phyloP scores from a whole-genome alignment of 768 basidiomycete genomes.

The Cyclocybe aegerita region DNA sequence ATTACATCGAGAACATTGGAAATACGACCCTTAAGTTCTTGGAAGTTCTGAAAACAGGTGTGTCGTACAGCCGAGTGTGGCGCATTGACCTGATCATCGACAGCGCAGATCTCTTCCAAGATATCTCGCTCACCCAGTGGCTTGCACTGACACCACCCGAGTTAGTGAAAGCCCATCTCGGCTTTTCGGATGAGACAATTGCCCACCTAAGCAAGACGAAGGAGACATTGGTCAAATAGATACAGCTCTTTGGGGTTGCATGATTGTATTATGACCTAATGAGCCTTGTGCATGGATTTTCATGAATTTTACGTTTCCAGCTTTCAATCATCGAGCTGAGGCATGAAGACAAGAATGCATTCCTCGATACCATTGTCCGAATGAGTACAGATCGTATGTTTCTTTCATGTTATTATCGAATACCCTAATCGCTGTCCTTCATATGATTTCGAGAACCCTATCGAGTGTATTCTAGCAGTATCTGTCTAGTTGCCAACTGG shows the following conservation, averaged over 20 bases:
- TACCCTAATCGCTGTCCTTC: too few species aligned
- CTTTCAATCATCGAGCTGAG: neutral
- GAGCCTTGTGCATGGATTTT: neutral
- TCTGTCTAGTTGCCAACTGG: slow-evolving; percentile 8
- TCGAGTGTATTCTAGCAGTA: too few species aligned
- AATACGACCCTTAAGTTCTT: slow-evolving; percentile 56
- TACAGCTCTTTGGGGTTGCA: neutral
- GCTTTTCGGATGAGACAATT: slow-evolving; percentile 50
- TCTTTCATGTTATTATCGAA: too few species aligned
- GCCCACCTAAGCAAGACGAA: slow-evolving; percentile 51
- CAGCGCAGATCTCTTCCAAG: slow-evolving; percentile 45
- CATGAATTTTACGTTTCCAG: neutral
- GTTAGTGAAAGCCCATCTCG: slow-evolving; percentile 63
- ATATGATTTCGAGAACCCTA: too few species aligned
- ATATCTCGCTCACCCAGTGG: slow-evolving; percentile 61
- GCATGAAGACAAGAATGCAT: too few species aligned
- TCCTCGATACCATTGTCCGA: too few species aligned
- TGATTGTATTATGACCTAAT: neutral
- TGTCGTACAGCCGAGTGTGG: neutral
- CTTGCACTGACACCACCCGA: slow-evolving; percentile 58
- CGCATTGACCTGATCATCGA: neutral
- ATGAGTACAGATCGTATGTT: too few species aligned
- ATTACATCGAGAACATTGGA: slow-evolving; percentile 69
- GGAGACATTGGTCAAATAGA: slow-evolving; percentile 37
- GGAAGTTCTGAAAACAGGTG: slow-evolving; percentile 61